A percentile compares a stretch with the other conserved stretches of the same genome.
Evolutionary conservation across 768 basidiomycete genomes (phyloP).

Genomic region (Pholiota conissans): DNA sequence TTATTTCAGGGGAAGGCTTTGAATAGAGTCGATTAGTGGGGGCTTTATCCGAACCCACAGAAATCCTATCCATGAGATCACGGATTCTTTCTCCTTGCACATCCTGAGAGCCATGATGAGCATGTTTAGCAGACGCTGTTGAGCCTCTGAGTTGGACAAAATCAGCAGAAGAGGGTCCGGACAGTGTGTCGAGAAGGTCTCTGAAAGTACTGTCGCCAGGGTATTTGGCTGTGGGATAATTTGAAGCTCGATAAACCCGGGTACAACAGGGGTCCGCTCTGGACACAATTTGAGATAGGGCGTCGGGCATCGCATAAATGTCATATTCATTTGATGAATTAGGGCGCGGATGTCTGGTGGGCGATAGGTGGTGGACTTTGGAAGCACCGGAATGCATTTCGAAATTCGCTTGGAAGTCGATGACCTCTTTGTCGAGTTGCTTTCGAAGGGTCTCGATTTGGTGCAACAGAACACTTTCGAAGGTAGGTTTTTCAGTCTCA

Average conservation of each 20-base stretch:
- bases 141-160: not conserved
- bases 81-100: not conserved
- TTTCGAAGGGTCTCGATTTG: conserved; percentile 66
- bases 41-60: not conserved
- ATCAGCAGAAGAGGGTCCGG: not conserved
- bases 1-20: not conserved
- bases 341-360: not conserved
- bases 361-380: not conserved
- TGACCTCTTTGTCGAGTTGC: conserved; percentile 54
- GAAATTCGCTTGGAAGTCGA: not conserved
- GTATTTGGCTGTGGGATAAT: not conserved
- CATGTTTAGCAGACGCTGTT: not conserved
- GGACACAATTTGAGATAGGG: conserved; percentile 11
- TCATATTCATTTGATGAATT: conserved; percentile 8
- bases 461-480: conserved; percentile 48
- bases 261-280: not conserved
- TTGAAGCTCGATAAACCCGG: not conserved
- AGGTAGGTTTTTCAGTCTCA: conserved; percentile 50
- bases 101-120: not conserved
- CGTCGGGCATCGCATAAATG: conserved; percentile 20
- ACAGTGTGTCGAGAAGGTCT: not conserved
- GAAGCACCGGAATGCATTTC: not conserved
- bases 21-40: not conserved
- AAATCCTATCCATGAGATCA: not conserved
- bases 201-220: not conserved